Conservation (phyloP, 1,284 basidiomycete species). For the Moesziomyces antarcticus region DNA sequence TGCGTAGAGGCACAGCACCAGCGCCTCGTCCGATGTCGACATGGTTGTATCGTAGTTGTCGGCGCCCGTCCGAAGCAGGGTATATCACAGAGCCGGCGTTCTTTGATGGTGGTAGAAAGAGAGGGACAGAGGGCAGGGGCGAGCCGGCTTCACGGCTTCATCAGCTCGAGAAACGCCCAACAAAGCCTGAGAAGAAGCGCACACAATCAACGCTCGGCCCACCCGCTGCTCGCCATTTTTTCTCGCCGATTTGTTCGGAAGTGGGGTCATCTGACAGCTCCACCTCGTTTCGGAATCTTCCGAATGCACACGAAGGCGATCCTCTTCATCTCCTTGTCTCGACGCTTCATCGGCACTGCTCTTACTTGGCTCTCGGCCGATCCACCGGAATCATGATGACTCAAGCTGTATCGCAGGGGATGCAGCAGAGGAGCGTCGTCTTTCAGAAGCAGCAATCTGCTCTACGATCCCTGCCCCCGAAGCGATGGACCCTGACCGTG, state of each 20-base stretch:
- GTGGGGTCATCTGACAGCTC: slow-evolving; percentile 21
- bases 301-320: slow-evolving; percentile 2
- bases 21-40: slow-evolving; percentile 46
- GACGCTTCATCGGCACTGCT: too few species aligned
- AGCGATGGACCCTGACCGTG: not conserved
- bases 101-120: not conserved
- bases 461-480: not conserved
- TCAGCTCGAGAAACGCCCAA: too few species aligned
- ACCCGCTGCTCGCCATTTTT: slow-evolving; percentile 8
- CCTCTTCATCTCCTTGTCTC: too few species aligned
- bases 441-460: too few species aligned
- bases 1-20: slow-evolving; percentile 83
- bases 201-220: slow-evolving; percentile 5
- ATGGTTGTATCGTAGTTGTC: slow-evolving; percentile 2
- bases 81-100: not conserved
- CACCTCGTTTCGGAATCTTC: slow-evolving; percentile 10
- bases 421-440: too few species aligned
- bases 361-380: too few species aligned
- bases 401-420: too few species aligned
- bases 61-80: not conserved
- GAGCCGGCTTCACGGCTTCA: too few species aligned
- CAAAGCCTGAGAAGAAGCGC: slow-evolving; percentile 4
- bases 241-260: slow-evolving; percentile 1
- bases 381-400: too few species aligned
- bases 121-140: too few species aligned